A percentile compares a stretch with the other conserved stretches of the same genome.
Evolutionary conservation across 2,329 filamentous ascomycete species (phyloP).

Genomic region (Fusarium goolgardi): DNA sequence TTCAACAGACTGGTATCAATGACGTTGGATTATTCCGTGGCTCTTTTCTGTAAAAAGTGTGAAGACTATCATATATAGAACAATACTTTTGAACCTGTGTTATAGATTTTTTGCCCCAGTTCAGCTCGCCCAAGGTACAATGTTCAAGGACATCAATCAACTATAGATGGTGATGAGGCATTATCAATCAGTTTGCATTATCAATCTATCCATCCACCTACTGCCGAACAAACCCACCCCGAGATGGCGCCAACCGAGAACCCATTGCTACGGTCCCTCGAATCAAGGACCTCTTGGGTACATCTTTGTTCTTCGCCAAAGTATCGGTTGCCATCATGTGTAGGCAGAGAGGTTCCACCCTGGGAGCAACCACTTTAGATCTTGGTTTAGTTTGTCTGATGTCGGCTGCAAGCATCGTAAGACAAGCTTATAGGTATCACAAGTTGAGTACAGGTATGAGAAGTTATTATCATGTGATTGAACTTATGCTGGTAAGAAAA

Average conservation of each 20-base stretch:
- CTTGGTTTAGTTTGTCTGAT: conserved; percentile 11
- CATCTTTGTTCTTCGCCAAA: conserved; percentile 10
- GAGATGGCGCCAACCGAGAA: conserved; percentile 31
- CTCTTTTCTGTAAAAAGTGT: neutral
- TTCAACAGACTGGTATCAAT: neutral
- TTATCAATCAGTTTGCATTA: conserved; percentile 46
- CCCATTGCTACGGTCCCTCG: conserved; percentile 22
- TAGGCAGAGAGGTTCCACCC: conserved; percentile 16
- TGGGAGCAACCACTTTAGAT: conserved; percentile 10
- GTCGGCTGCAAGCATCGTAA: neutral
- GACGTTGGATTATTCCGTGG: neutral
- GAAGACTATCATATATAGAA: neutral
- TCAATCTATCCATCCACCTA: conserved; percentile 38
- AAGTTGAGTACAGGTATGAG: neutral
- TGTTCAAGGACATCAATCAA: neutral
- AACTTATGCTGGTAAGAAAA: conserved; percentile 3
- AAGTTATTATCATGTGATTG: neutral
- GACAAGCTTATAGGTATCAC: neutral
- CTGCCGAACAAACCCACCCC: conserved; percentile 31
- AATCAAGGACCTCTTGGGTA: conserved; percentile 4
- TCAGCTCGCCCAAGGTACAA: neutral
- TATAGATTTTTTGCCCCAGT: neutral
- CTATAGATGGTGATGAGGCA: conserved; percentile 35
- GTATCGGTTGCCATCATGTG: conserved; percentile 5
- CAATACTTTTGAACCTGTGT: too few species aligned